Conservation (phyloP, 108 stramenopile genomes). For the Cyclotella distinguenda region DNA sequence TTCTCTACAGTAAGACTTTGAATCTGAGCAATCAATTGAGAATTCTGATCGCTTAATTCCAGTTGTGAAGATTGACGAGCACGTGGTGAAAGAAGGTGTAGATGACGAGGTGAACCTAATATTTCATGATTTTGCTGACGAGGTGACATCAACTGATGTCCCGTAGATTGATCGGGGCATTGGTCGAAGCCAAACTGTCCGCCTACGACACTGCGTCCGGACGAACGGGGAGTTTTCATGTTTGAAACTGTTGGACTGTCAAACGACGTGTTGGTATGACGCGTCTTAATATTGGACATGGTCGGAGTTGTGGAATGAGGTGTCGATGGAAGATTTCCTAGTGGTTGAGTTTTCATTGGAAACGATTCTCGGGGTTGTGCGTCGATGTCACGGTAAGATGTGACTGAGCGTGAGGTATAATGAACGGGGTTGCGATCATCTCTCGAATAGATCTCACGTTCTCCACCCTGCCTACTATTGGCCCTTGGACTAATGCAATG, state of each 20-base stretch:
- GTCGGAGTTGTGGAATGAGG: neutral
- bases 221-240: conserved; percentile 40
- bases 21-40: too few relatives aligned
- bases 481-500: neutral
- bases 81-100: neutral
- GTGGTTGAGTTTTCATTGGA: too few relatives aligned
- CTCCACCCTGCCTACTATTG: neutral
- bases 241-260: conserved; percentile 12
- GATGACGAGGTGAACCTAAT: neutral
- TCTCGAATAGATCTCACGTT: neutral
- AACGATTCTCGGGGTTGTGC: too few relatives aligned
- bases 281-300: conserved; percentile 1
- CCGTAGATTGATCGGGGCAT: neutral
- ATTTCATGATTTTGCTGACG: neutral
- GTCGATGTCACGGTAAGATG: neutral
- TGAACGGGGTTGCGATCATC: neutral
- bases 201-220: conserved; percentile 30
- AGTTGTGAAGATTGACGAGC: too few relatives aligned
- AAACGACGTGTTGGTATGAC: neutral
- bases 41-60: too few relatives aligned
- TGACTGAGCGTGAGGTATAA: neutral
- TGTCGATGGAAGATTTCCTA: neutral
- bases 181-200: conserved; percentile 15
- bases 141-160: neutral
- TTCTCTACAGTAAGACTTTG: too few relatives aligned